Percentiles rank a stretch among this genome's conserved stretches.
phyloP scores from a whole-genome alignment of 2,329 filamentous ascomycete genomes.

The Paecilomyces sp. region DNA sequence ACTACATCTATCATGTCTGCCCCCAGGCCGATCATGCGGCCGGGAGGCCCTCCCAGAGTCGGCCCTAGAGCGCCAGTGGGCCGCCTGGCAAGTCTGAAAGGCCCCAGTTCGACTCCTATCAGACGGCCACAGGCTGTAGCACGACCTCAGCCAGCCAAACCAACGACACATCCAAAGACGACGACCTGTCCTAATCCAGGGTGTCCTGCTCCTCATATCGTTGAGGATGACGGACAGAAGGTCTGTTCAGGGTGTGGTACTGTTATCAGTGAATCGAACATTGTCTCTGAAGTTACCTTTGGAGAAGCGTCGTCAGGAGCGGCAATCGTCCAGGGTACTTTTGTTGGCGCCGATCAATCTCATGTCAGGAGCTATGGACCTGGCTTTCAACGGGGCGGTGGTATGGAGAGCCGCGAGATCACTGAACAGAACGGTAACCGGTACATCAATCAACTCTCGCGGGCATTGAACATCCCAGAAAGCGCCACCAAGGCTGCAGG shows the following conservation, averaged over 20 bases:
- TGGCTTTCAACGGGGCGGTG: constrained; percentile 39
- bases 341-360: constrained; percentile 77
- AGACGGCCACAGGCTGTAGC: constrained; percentile 27
- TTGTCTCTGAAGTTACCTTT: constrained; percentile 87
- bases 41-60: constrained; percentile 16
- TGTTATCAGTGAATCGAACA: constrained; percentile 77
- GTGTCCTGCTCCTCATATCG: constrained; percentile 39
- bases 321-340: constrained; percentile 84
- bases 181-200: constrained; percentile 38
- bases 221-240: constrained; percentile 40
- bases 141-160: constrained; percentile 21
- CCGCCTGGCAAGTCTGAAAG: constrained; percentile 33
- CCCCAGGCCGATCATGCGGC: constrained; percentile 25
- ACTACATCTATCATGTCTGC: constrained; percentile 20
- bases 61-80: constrained; percentile 21
- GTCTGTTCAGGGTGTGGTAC: constrained; percentile 79
- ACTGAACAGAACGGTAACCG: constrained; percentile 39
- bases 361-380: constrained; percentile 57
- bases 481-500: constrained; percentile 59
- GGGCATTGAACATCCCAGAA: constrained; percentile 44
- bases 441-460: constrained; percentile 35
- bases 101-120: constrained; percentile 29
- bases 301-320: constrained; percentile 80
- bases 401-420: constrained; percentile 44
- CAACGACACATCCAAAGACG: constrained; percentile 31